Percentiles rank a stretch among this genome's conserved stretches.
Conservation (phyloP, 345 rosid genomes). For the Erysimum cheiranthoides region DNA sequence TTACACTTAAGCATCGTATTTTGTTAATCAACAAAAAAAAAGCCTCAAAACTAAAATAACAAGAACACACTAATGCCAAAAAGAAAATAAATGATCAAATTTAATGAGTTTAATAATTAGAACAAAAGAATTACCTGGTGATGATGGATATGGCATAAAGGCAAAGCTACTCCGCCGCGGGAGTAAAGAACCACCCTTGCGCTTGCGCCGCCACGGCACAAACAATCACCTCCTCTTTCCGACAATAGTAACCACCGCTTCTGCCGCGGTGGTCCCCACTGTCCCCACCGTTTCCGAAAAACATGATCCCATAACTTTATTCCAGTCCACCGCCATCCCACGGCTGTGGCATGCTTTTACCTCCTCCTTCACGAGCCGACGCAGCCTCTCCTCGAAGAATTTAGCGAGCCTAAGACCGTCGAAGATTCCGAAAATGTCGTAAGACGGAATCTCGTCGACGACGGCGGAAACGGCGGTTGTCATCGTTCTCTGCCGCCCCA, state of each 20-base stretch:
- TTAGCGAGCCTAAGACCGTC: slow-evolving; percentile 40
- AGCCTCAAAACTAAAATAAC: no score
- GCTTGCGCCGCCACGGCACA: slow-evolving; percentile 47
- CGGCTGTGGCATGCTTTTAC: slow-evolving; percentile 27
- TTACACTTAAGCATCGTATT: no score
- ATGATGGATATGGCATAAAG: slow-evolving; percentile 41
- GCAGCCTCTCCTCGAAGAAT: slow-evolving; percentile 34
- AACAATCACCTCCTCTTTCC: slow-evolving; percentile 36
- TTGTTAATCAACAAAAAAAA: no score
- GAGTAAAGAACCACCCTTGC: slow-evolving; percentile 38
- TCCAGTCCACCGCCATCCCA: slow-evolving; percentile 26
- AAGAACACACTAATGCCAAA: neutral
- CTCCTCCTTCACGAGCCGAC: slow-evolving; percentile 41
- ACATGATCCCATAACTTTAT: slow-evolving; percentile 39
- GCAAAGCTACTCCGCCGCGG: slow-evolving; percentile 38
- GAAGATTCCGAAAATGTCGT: slow-evolving; percentile 42
- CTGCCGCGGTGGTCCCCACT: neutral
- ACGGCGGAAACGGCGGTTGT: slow-evolving; percentile 45
- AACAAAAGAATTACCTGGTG: slow-evolving; percentile 23
- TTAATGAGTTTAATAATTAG: neutral
- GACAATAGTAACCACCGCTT: slow-evolving; percentile 34
- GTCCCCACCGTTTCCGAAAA: slow-evolving; percentile 19
- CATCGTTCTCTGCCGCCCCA: slow-evolving; percentile 48
- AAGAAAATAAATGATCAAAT: neutral
- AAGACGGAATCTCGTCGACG: slow-evolving; percentile 39